phyloP scores from a whole-genome alignment of 495 filamentous ascomycete genomes.

The Friedmanniomyces simplex region DNA sequence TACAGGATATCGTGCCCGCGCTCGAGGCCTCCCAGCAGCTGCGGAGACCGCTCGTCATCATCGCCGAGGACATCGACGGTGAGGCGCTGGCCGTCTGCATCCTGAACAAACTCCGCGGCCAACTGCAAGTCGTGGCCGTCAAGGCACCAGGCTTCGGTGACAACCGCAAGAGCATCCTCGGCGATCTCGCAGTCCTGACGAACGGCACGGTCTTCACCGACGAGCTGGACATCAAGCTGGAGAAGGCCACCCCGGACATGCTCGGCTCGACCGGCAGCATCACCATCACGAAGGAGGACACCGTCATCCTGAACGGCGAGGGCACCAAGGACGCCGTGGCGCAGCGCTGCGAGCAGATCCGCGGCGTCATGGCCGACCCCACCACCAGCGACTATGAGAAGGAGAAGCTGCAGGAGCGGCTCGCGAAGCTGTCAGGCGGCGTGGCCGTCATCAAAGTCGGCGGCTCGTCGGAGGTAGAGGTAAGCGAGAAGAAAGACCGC shows the following conservation, averaged over 20 bases:
- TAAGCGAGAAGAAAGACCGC: constrained; percentile 98
- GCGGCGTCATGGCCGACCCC: constrained; percentile 87
- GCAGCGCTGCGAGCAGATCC: constrained; percentile 98
- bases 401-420: constrained; percentile 99
- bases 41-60: constrained; percentile 92
- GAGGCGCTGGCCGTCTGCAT: constrained; percentile 98
- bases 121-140: constrained; percentile 95
- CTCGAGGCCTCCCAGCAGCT: constrained; percentile 93
- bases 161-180: constrained; percentile 99
- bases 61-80: constrained; percentile 97
- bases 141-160: constrained; percentile 99
- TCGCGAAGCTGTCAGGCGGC: constrained; percentile 97
- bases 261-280: constrained; percentile 95
- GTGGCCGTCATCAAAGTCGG: constrained; percentile 99
- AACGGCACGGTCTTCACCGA: constrained; percentile 96
- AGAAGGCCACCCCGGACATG: constrained; percentile 92
- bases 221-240: constrained; percentile 96
- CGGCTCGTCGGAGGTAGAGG: constrained; percentile 94
- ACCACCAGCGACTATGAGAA: constrained; percentile 97
- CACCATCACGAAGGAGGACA: constrained; percentile 99
- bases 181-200: constrained; percentile 88
- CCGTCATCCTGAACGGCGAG: constrained; percentile 95
- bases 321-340: constrained; percentile 88
- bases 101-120: constrained; percentile 98
- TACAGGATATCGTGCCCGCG: constrained; percentile 96